A percentile compares a stretch with the other conserved stretches of the same genome.
These are phyloP conservation scores for Mercurialis annua DNA, from an alignment of 345 rosid genomes.

Conservation along the genomic window DNA sequence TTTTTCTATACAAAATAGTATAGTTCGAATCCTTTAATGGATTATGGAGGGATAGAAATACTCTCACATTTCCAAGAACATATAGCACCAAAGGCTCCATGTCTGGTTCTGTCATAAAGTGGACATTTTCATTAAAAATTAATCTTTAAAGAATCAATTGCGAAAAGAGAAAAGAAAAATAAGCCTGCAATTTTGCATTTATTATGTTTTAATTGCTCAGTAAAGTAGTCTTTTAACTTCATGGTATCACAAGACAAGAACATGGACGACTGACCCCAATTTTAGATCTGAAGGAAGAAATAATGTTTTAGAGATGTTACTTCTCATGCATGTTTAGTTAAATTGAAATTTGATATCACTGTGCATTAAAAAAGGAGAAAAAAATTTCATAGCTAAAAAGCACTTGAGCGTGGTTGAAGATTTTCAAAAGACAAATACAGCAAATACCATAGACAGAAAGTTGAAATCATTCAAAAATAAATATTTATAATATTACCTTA, in stretches of 20 bases:
- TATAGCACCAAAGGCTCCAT: too few relatives aligned
- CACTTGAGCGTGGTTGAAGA: background rate
- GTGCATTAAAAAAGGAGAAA: background rate
- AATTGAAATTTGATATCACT: background rate
- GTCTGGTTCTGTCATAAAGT: background rate
- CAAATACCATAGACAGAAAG: background rate
- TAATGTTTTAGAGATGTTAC: background rate
- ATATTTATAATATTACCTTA: conserved; percentile 45
- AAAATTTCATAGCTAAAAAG: background rate
- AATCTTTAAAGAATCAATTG: background rate
- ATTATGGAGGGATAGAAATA: background rate
- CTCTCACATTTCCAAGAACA: background rate
- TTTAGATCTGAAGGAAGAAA: background rate
- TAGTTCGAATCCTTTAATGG: background rate
- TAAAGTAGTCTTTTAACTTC: background rate
- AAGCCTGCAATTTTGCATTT: background rate
- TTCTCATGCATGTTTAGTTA: background rate
- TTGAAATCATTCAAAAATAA: background rate
- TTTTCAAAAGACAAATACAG: background rate
- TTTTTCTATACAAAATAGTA: background rate
- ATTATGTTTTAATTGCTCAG: background rate
- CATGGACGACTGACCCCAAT: background rate
- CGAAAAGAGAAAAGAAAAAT: background rate
- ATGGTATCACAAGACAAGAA: background rate
- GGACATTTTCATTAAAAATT: background rate